phyloP scores from a whole-genome alignment of 2,329 filamentous ascomycete genomes.

The Tolypocladium inflatum region DNA sequence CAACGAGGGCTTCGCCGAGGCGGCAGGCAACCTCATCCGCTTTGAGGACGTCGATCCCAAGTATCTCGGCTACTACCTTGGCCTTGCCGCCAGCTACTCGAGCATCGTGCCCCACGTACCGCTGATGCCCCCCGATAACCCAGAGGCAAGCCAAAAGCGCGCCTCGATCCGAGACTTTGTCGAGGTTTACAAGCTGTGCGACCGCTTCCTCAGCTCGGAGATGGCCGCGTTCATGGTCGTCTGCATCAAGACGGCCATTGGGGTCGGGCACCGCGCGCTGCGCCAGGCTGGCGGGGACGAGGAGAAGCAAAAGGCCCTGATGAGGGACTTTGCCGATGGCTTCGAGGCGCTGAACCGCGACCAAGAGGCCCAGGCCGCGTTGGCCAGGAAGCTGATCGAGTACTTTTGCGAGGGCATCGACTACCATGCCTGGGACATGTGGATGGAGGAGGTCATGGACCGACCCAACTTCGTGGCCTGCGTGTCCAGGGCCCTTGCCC shows the following conservation, averaged over 20 bases:
- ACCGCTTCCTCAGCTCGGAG: conserved; percentile 20
- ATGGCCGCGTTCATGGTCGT: conserved; percentile 19
- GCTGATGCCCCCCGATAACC: conserved; percentile 13
- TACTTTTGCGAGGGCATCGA: conserved; percentile 23
- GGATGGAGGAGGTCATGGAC: conserved; percentile 14
- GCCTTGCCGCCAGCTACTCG: conserved; percentile 23
- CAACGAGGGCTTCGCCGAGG: conserved; percentile 16
- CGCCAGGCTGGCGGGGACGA: conserved; percentile 15
- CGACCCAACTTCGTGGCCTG: conserved; percentile 18
- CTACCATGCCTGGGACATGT: conserved; percentile 15
- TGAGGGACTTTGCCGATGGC: conserved; percentile 23
- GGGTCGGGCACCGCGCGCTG: conserved; percentile 22
- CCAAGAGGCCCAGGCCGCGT: conserved; percentile 11
- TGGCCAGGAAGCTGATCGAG: conserved; percentile 15
- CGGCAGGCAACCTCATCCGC: conserved; percentile 13
- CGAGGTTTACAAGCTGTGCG: conserved; percentile 27
- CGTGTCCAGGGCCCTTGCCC: conserved; percentile 21
- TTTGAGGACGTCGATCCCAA: conserved; percentile 23
- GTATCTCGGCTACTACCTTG: conserved; percentile 23
- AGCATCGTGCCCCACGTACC: conserved; percentile 19
- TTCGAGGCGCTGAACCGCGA: conserved; percentile 19
- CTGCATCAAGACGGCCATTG: conserved; percentile 19
- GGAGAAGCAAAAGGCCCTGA: conserved; percentile 18
- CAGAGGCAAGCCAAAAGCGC: conserved; percentile 14
- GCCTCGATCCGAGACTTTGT: conserved; percentile 21